Percentiles rank a stretch among this genome's conserved stretches.
Conservation (phyloP, 768 basidiomycete genomes). For the Termitomyces eurrhizus region DNA sequence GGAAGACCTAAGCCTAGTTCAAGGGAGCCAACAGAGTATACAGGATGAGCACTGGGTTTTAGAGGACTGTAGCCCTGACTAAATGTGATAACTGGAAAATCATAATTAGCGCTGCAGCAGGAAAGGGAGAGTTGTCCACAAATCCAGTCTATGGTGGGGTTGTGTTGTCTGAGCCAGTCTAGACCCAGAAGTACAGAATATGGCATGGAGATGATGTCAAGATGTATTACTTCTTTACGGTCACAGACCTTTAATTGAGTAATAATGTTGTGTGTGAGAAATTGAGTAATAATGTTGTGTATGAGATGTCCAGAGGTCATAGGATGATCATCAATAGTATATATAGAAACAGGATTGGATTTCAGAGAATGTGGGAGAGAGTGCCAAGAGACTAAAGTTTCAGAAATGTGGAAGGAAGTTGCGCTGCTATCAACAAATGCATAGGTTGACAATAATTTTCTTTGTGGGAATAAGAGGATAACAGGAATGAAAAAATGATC, state of each 20-base stretch:
- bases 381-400: constrained; percentile 34
- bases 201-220: constrained; percentile 27
- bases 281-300: constrained; percentile 28
- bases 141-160: constrained; percentile 32
- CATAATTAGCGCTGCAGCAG: constrained; percentile 23
- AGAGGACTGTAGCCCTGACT: constrained; percentile 17
- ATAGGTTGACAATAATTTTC: constrained; percentile 26
- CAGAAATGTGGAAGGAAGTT: constrained; percentile 17
- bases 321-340: constrained; percentile 33
- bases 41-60: constrained; percentile 8
- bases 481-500: constrained; percentile 14
- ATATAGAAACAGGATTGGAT: constrained; percentile 29
- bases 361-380: constrained; percentile 27
- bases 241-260: constrained; percentile 21
- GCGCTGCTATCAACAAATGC: constrained; percentile 35
- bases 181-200: constrained; percentile 34
- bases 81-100: constrained; percentile 14
- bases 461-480: constrained; percentile 26
- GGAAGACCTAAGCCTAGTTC: constrained; percentile 13
- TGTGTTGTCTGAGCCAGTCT: constrained; percentile 33
- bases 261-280: constrained; percentile 35
- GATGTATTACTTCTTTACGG: constrained; percentile 26
- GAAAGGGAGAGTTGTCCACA: constrained; percentile 18
- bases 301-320: constrained; percentile 32
- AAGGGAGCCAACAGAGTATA: constrained; percentile 15